A percentile compares a stretch with the other conserved stretches of the same genome.
phyloP scores from a whole-genome alignment of 768 basidiomycete species.

The Rhodocollybia butyracea region DNA sequence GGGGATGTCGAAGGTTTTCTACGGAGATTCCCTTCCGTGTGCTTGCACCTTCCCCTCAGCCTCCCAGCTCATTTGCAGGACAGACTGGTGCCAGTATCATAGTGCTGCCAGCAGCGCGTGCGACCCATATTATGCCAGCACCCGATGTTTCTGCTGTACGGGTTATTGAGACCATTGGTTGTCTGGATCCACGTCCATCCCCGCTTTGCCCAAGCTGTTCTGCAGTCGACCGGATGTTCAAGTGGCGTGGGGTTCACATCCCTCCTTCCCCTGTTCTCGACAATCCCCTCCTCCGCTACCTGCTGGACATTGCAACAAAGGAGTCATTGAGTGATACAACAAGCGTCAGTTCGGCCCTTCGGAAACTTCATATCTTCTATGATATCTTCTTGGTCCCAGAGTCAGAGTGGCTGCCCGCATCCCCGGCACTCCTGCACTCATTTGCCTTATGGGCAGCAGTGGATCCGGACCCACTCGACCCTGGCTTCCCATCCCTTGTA shows the following conservation, averaged over 20 bases:
- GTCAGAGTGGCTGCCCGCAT: conserved; percentile 20
- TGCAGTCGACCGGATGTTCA: conserved; percentile 21
- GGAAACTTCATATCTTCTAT: conserved; percentile 27
- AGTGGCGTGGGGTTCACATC: conserved; percentile 30
- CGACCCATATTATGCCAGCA: not conserved
- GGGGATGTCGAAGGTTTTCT: conserved; percentile 22
- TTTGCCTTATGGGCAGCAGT: conserved; percentile 31
- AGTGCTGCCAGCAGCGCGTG: not conserved
- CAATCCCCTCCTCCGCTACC: conserved; percentile 16
- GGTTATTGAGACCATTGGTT: not conserved
- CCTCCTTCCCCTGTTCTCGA: conserved; percentile 20
- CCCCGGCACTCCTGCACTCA: conserved; percentile 26
- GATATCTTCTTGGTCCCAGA: too few relatives aligned
- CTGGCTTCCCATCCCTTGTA: conserved; percentile 1
- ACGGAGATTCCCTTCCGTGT: conserved; percentile 13
- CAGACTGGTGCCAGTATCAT: conserved; percentile 9
- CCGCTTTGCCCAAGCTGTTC: conserved; percentile 19
- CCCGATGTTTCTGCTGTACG: too few relatives aligned
- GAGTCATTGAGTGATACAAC: conserved; percentile 18
- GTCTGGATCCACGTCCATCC: conserved; percentile 14
- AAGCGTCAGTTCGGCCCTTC: conserved; percentile 18
- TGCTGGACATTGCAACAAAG: conserved; percentile 16
- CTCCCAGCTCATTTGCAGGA: conserved; percentile 13
- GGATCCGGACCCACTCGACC: too few relatives aligned
- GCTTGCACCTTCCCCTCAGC: conserved; percentile 2